Evolutionary conservation across 345 rosid genomes (phyloP).

Genomic region (Camelina hispida): DNA sequence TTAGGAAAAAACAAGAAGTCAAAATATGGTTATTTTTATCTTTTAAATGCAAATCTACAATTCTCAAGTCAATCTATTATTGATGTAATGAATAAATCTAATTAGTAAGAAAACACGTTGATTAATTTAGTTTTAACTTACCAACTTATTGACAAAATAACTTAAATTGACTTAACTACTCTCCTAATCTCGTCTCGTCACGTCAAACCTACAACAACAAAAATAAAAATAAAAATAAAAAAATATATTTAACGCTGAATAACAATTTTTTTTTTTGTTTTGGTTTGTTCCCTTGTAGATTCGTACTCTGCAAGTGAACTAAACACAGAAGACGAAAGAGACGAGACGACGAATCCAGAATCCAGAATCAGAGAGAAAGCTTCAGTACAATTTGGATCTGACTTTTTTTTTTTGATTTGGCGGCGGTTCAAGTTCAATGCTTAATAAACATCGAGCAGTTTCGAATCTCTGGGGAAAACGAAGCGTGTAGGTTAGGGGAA

Average conservation of each 20-base stretch:
- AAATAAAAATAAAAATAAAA: constrained; percentile 15
- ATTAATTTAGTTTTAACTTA: constrained; percentile 5
- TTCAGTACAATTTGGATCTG: constrained; percentile 35
- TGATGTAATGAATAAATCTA: constrained; percentile 16
- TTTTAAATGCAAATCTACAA: too few relatives aligned
- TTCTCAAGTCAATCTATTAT: neutral
- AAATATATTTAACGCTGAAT: constrained; percentile 8
- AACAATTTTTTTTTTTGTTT: neutral
- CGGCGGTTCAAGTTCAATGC: constrained; percentile 15
- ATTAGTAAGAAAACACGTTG: constrained; percentile 11
- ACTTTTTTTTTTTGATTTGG: constrained; percentile 10
- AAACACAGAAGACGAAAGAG: constrained; percentile 20
- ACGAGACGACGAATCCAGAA: constrained; percentile 16
- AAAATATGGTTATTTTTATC: neutral
- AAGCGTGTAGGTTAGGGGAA: constrained; percentile 43
- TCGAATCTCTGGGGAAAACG: constrained; percentile 21
- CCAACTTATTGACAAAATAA: constrained; percentile 9
- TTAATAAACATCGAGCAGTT: neutral
- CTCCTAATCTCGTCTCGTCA: constrained; percentile 26
- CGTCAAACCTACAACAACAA: too few relatives aligned
- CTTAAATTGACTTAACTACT: neutral
- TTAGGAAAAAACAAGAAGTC: neutral
- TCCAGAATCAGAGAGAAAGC: constrained; percentile 11
- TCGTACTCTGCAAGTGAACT: constrained; percentile 43
- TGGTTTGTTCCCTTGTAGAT: constrained; percentile 23